phyloP scores from a whole-genome alignment of 2,329 filamentous ascomycete genomes.

The Mollisiaceae sp. region DNA sequence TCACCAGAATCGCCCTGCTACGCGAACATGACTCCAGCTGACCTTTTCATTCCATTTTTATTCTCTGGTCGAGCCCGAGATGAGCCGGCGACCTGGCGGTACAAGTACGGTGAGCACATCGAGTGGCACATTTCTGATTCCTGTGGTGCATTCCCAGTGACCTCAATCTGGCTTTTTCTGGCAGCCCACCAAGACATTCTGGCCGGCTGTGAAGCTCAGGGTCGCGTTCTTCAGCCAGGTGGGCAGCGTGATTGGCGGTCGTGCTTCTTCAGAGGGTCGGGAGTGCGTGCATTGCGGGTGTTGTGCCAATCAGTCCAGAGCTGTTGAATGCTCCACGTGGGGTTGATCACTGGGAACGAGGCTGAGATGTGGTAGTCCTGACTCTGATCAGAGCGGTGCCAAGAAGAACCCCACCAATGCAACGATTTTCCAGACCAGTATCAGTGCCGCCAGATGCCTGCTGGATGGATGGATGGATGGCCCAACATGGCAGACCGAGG shows the following conservation, averaged over 20 bases:
- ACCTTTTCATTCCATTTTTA: neutral
- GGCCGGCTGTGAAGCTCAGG: neutral
- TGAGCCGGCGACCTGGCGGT: neutral
- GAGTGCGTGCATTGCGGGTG: neutral
- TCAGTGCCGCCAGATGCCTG: too few species aligned
- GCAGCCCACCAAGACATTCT: neutral
- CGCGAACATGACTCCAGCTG: slow-evolving; percentile 1
- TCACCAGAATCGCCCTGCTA: neutral
- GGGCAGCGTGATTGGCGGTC: neutral
- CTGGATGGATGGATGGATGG: neutral
- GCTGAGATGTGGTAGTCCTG: slow-evolving; percentile 18
- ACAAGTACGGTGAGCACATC: neutral
- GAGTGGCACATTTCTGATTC: neutral
- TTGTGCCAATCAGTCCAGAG: slow-evolving; percentile 1
- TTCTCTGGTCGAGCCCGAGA: neutral
- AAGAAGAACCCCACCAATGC: neutral
- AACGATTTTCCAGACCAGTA: neutral
- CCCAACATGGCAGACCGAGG: neutral
- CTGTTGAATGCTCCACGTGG: slow-evolving; percentile 26
- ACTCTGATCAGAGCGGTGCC: neutral
- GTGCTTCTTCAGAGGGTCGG: neutral
- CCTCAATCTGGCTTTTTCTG: neutral
- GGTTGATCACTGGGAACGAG: slow-evolving; percentile 27
- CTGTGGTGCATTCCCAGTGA: slow-evolving; percentile 2
- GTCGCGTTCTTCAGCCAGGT: slow-evolving; percentile 26